Conservation (phyloP, 2,329 filamentous ascomycete genomes). For the Cercospora canescens region DNA sequence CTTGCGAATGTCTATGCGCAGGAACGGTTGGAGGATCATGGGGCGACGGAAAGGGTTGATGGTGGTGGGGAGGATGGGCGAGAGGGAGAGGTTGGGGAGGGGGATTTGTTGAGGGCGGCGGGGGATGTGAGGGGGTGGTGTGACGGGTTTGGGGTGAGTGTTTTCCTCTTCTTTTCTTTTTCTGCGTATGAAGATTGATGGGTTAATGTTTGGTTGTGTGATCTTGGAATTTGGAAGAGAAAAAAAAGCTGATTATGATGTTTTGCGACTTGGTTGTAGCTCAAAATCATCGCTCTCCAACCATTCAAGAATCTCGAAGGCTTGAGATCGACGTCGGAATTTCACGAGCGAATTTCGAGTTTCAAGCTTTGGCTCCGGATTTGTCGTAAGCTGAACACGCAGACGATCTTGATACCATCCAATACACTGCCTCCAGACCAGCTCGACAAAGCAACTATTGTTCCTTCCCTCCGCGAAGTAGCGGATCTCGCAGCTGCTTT, state of each 20-base stretch:
- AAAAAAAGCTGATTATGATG: neutral
- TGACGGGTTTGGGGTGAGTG: slow-evolving; percentile 42
- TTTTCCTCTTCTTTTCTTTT: neutral
- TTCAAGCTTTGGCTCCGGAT: slow-evolving; percentile 69
- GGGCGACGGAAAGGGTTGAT: slow-evolving; percentile 38
- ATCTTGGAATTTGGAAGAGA: neutral
- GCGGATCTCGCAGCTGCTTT: slow-evolving; percentile 65
- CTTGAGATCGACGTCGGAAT: slow-evolving; percentile 60
- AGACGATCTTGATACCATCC: slow-evolving; percentile 72
- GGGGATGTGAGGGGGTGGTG: slow-evolving; percentile 59
- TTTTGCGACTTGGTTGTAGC: slow-evolving; percentile 22
- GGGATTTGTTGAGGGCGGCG: slow-evolving; percentile 56
- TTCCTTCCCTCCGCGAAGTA: slow-evolving; percentile 61
- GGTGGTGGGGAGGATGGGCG: slow-evolving; percentile 40
- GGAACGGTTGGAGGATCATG: slow-evolving; percentile 36
- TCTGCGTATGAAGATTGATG: neutral
- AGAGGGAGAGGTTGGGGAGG: neutral
- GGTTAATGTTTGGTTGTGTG: neutral
- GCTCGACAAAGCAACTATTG: slow-evolving; percentile 56
- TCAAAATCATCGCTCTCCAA: slow-evolving; percentile 68
- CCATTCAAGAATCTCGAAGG: slow-evolving; percentile 79
- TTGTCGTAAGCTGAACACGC: slow-evolving; percentile 62
- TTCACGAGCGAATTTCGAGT: slow-evolving; percentile 59
- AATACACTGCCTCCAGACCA: slow-evolving; percentile 61
- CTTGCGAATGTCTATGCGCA: slow-evolving; percentile 45